Conservation (phyloP, 345 rosid species). For the Lepidium africanum region DNA sequence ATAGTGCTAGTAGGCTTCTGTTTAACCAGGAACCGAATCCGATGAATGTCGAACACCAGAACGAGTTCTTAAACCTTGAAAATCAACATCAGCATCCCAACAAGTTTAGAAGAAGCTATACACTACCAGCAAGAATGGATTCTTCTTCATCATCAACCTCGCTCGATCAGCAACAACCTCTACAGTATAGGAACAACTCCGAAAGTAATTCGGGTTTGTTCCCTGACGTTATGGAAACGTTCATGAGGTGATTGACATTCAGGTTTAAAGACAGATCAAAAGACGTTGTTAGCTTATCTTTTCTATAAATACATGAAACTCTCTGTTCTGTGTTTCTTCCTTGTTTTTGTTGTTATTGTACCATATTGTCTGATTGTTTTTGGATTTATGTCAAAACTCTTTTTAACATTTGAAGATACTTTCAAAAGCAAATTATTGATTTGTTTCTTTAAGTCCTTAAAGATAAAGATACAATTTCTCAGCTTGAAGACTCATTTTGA, state of each 20-base stretch:
- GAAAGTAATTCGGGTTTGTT: constrained; percentile 51
- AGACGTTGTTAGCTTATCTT: background rate
- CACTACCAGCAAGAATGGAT: constrained; percentile 68
- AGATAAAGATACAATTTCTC: background rate
- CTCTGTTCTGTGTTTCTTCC: constrained; percentile 1
- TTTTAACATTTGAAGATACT: constrained; percentile 8
- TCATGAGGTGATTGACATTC: constrained; percentile 51
- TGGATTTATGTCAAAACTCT: background rate
- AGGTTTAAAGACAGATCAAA: background rate
- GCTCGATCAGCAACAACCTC: constrained; percentile 31
- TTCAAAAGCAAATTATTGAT: background rate
- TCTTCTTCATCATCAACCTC: constrained; percentile 66
- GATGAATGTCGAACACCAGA: constrained; percentile 31
- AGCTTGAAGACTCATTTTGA: background rate
- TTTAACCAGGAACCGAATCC: constrained; percentile 49
- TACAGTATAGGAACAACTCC: constrained; percentile 49
- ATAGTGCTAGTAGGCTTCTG: constrained; percentile 56
- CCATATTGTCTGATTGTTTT: constrained; percentile 11
- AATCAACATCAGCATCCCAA: constrained; percentile 37
- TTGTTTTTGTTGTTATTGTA: constrained; percentile 11
- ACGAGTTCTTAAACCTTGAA: constrained; percentile 71
- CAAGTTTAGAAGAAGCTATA: constrained; percentile 76
- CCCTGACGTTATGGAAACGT: constrained; percentile 68
- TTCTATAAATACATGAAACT: background rate
- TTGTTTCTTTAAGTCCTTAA: background rate